Base-by-base conservation (phyloP, 225 moss, liverwort and hornwort species). In the Rhytidiadelphus loreus region DNA sequence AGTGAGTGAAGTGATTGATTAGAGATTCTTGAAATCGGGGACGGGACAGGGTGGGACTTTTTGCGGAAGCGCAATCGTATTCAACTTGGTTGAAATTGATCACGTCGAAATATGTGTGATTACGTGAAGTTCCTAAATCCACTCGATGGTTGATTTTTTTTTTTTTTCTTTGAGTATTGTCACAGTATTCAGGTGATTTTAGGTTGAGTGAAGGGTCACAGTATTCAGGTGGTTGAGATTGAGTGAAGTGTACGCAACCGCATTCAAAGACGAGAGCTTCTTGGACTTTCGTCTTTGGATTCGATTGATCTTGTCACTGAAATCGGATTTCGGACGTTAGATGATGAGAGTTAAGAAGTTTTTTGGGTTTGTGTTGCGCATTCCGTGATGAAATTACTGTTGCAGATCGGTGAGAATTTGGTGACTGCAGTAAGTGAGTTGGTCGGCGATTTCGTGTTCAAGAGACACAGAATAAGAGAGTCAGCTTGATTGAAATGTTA, bases 401-500 rank as follows among this genome's bases (percentile, higher is more conserved):
- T 57, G 37, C 20, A 69, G 16, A 43, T 44, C 44, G 56, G 55
- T 44, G 32, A 64, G 76, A 56, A 44, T 66, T 56, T 43, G 41
- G 77, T 88, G 88, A 88, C 77, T 88, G 88, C 88, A 88, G 88
- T 88, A 84, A 88, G 44, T 83, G 46, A 64, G 19, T 65, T 26
- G 75, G 75, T n/a, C 46, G 46, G 28, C n/a, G 29, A 23, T 29
- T n/a, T 16, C 44, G 35, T 26, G 22, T 71, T 50, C 9, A 32
- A 52, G 68, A 57, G 46, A 28, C 24, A 64, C 16, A 58, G 58
- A 56, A 46, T 80, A 57, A 23, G 58, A 23, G 53, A 81, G 65
- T 44, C 37, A 48, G 85, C 21, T 46, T 50, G 80, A 59, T 80
- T 56, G 77, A 59, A 59, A 19, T 59, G 41, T 8, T 8, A 12